Base-by-base conservation (phyloP, 2,329 filamentous ascomycete genomes). In the Aspergillus proliferans region DNA sequence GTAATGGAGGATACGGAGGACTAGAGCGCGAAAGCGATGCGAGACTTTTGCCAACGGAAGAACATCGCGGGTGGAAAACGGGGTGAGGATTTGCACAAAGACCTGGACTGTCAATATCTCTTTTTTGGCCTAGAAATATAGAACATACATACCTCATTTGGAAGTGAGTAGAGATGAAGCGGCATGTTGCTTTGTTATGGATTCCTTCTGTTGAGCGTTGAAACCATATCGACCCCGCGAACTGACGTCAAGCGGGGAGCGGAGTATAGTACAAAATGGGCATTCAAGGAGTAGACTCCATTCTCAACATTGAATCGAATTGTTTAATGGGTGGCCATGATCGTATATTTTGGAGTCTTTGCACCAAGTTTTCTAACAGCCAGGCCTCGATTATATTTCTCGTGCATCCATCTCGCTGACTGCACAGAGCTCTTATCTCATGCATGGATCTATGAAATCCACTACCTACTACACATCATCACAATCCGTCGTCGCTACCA, bases 1-100 rank as follows among this genome's bases (percentile, higher is more conserved):
- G 44, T 78, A 76, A 54, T 86, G 80, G 6, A 89, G 69, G 41
- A 88, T 77, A 22, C 81, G 79, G 4, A 83, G 69, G 49, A 86
- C 76, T 38, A 87, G 62, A 38, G 75, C 79, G 64, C 85, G 77
- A 58, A 89, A 80, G 36, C 80, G 83, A 26, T 76, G 81, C 47
- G 78, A 86, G 47, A 85, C 74, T 42, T 75, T 61, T 39, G 81
- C 76, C 48, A 86, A 61, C 12, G 75, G 74, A 24, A 88, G 73
- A 44, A 85, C 73, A n/a, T 71, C 63, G 47, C 67, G 67, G 5
- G 78, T 79, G 4, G 71, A 59, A 46, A 84, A 73, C 7, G 63
- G 60, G 3, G 72, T 70, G 18, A 84, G 66, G 43, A 79, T 71
- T 28, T 75, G 69, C 46, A 77, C 71, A 34, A 82, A 69, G 50